Evolutionary conservation across 2,329 filamentous ascomycete species (phyloP).

Genomic region (Thielaviopsis punctulata): DNA sequence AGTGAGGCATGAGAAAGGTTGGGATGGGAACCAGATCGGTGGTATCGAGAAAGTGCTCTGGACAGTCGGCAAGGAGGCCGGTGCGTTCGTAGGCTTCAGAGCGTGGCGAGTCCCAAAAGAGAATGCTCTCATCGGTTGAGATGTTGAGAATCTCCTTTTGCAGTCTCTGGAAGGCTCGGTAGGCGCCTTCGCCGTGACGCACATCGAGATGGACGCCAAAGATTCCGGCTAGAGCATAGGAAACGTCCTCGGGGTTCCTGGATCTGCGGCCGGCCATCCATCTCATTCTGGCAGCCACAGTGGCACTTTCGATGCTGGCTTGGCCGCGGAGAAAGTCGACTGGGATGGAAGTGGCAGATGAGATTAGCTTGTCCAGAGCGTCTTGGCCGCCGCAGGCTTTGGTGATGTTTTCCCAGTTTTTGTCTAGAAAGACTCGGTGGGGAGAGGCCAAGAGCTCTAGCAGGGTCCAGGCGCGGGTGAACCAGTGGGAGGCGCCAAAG

Average conservation of each 20-base stretch:
- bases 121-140: slow-evolving; percentile 16
- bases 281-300: slow-evolving; percentile 17
- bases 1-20: slow-evolving; percentile 9
- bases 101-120: slow-evolving; percentile 15
- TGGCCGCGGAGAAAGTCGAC: neutral
- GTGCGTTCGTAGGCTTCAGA: slow-evolving; percentile 2
- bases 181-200: slow-evolving; percentile 19
- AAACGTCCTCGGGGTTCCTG: slow-evolving; percentile 16
- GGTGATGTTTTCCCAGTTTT: slow-evolving; percentile 10
- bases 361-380: slow-evolving; percentile 1
- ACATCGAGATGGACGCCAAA: slow-evolving; percentile 20
- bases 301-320: neutral
- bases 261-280: slow-evolving; percentile 18
- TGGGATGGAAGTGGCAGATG: slow-evolving; percentile 5
- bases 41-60: slow-evolving; percentile 7
- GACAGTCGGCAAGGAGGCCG: slow-evolving; percentile 9
- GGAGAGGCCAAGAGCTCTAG: slow-evolving; percentile 12
- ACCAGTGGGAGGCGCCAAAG: slow-evolving; percentile 12
- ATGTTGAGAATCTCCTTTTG: slow-evolving; percentile 18
- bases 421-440: slow-evolving; percentile 5
- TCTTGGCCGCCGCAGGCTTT: neutral
- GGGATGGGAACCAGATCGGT: slow-evolving; percentile 3
- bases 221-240: slow-evolving; percentile 19
- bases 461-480: slow-evolving; percentile 12
- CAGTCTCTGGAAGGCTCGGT: slow-evolving; percentile 16